Percentiles rank a stretch among this genome's conserved stretches.
These are phyloP conservation scores for Encephalitozoon hellem DNA, from an alignment of 371 early-diverging fungal species.

Conservation along the genomic window DNA sequence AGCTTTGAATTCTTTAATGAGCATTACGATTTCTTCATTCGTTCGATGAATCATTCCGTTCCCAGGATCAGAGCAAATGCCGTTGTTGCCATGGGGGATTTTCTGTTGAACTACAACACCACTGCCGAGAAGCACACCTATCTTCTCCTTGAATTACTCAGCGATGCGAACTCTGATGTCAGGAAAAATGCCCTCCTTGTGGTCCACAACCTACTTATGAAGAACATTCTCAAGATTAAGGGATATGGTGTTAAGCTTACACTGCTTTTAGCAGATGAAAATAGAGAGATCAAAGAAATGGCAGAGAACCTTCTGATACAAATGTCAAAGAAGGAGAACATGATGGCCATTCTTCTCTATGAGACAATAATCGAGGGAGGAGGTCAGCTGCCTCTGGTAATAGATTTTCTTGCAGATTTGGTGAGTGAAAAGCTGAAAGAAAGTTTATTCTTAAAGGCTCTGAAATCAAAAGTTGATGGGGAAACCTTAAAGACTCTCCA, in stretches of 20 bases:
- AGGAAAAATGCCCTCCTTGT: slow-evolving; percentile 38
- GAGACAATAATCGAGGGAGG: slow-evolving; percentile 11
- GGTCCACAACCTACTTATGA: slow-evolving; percentile 32
- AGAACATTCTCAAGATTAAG: slow-evolving; percentile 40
- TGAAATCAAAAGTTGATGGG: background rate
- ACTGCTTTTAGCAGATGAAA: slow-evolving; percentile 14
- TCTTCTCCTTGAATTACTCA: slow-evolving; percentile 26
- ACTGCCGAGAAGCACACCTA: slow-evolving; percentile 10
- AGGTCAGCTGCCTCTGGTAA: background rate
- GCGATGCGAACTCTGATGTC: slow-evolving; percentile 11
- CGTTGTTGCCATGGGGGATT: slow-evolving; percentile 35
- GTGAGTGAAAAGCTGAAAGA: slow-evolving; percentile 25
- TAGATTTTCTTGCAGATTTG: slow-evolving; percentile 18
- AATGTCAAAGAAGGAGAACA: slow-evolving; percentile 35
- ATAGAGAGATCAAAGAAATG: slow-evolving; percentile 19
- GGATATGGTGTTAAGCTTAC: slow-evolving; percentile 15
- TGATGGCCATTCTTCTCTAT: slow-evolving; percentile 38
- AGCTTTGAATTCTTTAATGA: slow-evolving; percentile 38
- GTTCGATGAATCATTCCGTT: background rate
- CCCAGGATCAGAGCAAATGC: slow-evolving; percentile 31
- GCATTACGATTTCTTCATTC: slow-evolving; percentile 11
- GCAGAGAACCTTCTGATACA: background rate
- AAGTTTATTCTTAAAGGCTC: slow-evolving; percentile 19
- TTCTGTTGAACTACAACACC: slow-evolving; percentile 36
- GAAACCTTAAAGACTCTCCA: slow-evolving; percentile 1